phyloP scores from a whole-genome alignment of 768 basidiomycete species.

The Trametopsis cervina region DNA sequence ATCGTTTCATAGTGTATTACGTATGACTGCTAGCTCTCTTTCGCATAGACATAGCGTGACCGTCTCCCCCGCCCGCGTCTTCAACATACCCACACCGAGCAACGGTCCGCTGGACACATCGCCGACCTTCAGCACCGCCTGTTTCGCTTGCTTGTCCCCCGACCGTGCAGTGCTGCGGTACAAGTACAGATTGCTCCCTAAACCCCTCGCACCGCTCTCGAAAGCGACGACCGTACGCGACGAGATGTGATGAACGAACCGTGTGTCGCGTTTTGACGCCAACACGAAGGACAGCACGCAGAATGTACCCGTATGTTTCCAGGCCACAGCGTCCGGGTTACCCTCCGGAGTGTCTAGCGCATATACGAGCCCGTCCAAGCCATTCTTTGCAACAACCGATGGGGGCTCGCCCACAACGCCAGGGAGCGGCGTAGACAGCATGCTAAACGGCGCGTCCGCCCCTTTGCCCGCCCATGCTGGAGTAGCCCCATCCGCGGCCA shows the following conservation, averaged over 20 bases:
- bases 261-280: constrained; percentile 84
- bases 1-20: constrained; percentile 24
- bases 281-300: constrained; percentile 91
- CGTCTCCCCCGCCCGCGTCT: constrained; percentile 19
- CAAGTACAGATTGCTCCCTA: constrained; percentile 80
- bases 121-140: constrained; percentile 72
- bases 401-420: constrained; percentile 29
- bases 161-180: constrained; percentile 51
- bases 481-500: constrained; percentile 41
- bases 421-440: constrained; percentile 72
- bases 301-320: constrained; percentile 79
- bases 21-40: constrained; percentile 60
- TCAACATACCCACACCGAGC: constrained; percentile 62
- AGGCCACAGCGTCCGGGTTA: constrained; percentile 27
- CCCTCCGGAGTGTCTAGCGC: no score
- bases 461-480: constrained; percentile 35
- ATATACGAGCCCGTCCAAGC: constrained; percentile 68
- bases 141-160: constrained; percentile 62
- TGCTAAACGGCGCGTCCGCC: constrained; percentile 33
- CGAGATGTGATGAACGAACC: constrained; percentile 74
- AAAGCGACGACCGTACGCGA: constrained; percentile 66
- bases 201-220: constrained; percentile 62
- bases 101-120: constrained; percentile 67
- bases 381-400: constrained; percentile 60
- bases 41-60: constrained; percentile 73